Percentiles rank a stretch among this genome's conserved stretches.
These are phyloP conservation scores for Comarum palustre DNA, from an alignment of 306 rosid species.

Conservation along the genomic window DNA sequence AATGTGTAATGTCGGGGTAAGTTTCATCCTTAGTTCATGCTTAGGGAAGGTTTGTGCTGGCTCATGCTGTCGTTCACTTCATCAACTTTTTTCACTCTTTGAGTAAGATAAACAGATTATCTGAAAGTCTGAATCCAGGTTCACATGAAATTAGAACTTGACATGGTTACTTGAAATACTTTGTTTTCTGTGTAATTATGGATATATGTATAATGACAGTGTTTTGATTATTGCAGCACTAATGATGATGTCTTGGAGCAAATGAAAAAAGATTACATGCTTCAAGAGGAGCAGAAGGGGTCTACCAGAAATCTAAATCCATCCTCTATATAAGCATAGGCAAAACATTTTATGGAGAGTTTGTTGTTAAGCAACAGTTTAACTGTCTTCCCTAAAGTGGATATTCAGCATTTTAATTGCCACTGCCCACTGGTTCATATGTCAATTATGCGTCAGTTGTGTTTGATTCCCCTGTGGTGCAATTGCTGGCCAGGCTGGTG, in stretches of 20 bases:
- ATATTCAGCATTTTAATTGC: background rate
- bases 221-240: constrained; percentile 46
- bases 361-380: background rate
- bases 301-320: constrained; percentile 38
- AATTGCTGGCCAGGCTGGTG: background rate
- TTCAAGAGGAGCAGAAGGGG: constrained; percentile 39
- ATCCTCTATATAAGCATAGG: constrained; percentile 5
- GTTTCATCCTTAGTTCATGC: background rate
- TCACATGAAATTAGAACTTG: background rate
- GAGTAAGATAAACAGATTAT: background rate
- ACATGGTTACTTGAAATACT: background rate
- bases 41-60: background rate
- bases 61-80: background rate
- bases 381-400: background rate
- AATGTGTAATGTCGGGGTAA: background rate
- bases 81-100: background rate
- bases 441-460: background rate
- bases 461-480: background rate
- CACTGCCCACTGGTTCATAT: background rate
- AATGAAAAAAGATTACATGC: constrained; percentile 73
- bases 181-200: background rate
- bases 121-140: background rate
- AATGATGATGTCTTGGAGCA: constrained; percentile 71
- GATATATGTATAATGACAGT: background rate
- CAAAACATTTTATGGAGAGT: background rate